These are phyloP conservation scores for Wickerhamomyces subpelliculosus DNA, from an alignment of 805 yeast genomes.

Conservation along the genomic window DNA sequence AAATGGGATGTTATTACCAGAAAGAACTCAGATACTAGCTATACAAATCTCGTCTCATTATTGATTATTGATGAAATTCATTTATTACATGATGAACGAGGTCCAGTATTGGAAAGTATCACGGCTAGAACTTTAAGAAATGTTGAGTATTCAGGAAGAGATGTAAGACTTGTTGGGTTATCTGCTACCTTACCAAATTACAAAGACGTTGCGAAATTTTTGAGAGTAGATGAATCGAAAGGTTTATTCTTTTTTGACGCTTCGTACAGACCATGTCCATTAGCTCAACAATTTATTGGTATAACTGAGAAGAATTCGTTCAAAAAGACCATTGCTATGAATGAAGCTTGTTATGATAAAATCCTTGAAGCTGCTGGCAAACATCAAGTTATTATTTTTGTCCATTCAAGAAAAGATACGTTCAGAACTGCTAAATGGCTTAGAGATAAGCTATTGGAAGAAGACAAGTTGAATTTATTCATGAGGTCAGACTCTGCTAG, in stretches of 20 bases:
- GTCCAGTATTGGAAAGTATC: slow-evolving; percentile 87
- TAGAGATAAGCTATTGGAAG: slow-evolving; percentile 52
- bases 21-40: slow-evolving; percentile 62
- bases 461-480: slow-evolving; percentile 39
- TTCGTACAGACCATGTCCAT: slow-evolving; percentile 84
- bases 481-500: slow-evolving; percentile 43
- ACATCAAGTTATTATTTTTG: slow-evolving; percentile 83
- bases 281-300: slow-evolving; percentile 83
- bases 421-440: slow-evolving; percentile 74
- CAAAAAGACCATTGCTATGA: slow-evolving; percentile 74
- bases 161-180: slow-evolving; percentile 71
- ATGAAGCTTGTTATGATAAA: slow-evolving; percentile 84
- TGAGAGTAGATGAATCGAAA: slow-evolving; percentile 50
- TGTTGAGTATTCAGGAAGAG: slow-evolving; percentile 34
- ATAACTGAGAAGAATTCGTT: slow-evolving; percentile 77
- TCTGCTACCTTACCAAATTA: slow-evolving; percentile 94
- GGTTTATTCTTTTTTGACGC: slow-evolving; percentile 81
- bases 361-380: slow-evolving; percentile 57
- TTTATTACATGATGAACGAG: slow-evolving; percentile 87
- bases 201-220: slow-evolving; percentile 75
- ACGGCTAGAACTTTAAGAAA: slow-evolving; percentile 66
- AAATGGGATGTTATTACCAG: slow-evolving; percentile 96
- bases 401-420: slow-evolving; percentile 92
- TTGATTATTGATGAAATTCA: slow-evolving; percentile 90
- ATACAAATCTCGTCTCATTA: slow-evolving; percentile 56